Evolutionary conservation across 2,329 filamentous ascomycete genomes (phyloP).

Genomic region (Cladophialophora carrionii): DNA sequence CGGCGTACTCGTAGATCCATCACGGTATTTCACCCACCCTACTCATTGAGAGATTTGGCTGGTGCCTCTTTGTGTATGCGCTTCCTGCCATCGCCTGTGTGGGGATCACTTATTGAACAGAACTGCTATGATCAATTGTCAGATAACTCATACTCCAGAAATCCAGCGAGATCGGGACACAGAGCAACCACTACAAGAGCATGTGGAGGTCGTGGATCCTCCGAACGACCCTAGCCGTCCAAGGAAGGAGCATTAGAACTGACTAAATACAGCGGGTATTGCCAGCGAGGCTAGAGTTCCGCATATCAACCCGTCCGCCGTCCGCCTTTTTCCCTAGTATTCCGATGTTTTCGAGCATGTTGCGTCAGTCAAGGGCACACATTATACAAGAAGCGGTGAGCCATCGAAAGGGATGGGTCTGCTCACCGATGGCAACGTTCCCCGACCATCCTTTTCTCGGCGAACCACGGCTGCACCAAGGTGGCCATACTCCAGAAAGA

Average conservation of each 20-base stretch:
- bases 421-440: not conserved
- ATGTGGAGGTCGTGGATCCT: not conserved
- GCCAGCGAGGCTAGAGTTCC: not conserved
- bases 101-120: no score
- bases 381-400: not conserved
- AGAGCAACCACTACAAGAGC: not conserved
- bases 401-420: not conserved
- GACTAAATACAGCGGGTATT: constrained; percentile 5
- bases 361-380: not conserved
- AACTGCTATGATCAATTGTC: not conserved
- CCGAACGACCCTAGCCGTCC: not conserved
- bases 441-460: constrained; percentile 4
- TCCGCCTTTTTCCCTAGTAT: not conserved
- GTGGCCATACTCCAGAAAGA: constrained; percentile 6
- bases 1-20: no score
- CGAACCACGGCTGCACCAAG: constrained; percentile 2
- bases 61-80: no score
- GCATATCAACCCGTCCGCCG: not conserved
- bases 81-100: no score
- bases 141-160: not conserved
- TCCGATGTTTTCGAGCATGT: not conserved
- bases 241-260: not conserved
- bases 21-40: no score
- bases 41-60: no score
- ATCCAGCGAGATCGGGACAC: not conserved